A percentile compares a stretch with the other conserved stretches of the same genome.
Conservation (phyloP, 768 basidiomycete species). For the Coprinopsis strossmayeri region DNA sequence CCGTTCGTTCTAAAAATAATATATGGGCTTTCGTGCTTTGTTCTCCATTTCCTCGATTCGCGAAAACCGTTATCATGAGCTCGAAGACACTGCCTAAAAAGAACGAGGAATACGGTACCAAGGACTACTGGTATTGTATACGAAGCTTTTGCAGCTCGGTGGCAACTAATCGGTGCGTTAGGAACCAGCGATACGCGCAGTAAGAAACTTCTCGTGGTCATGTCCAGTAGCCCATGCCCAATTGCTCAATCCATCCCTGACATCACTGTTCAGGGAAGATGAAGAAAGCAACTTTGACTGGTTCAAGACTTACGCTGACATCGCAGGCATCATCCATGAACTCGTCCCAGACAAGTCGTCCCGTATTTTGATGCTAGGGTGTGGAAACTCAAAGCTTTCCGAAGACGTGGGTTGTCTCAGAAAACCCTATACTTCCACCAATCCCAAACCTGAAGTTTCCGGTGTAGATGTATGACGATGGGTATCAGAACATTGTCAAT, state of each 20-base stretch:
- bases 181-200: constrained; percentile 69
- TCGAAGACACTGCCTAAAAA: constrained; percentile 41
- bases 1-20: constrained; percentile 6
- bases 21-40: no score
- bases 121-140: constrained; percentile 55
- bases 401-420: constrained; percentile 49
- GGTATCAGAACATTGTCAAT: constrained; percentile 76
- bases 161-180: constrained; percentile 16
- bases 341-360: constrained; percentile 57
- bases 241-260: neutral
- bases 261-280: constrained; percentile 38
- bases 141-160: neutral
- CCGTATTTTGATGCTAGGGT: constrained; percentile 74
- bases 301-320: constrained; percentile 78
- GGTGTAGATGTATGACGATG: constrained; percentile 78
- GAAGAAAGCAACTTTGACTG: constrained; percentile 69
- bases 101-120: constrained; percentile 65
- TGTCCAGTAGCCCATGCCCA: no score
- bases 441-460: constrained; percentile 2
- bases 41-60: neutral
- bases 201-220: constrained; percentile 24
- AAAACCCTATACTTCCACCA: neutral
- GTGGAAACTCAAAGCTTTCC: constrained; percentile 77
- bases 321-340: constrained; percentile 53
- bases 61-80: constrained; percentile 11